Evolutionary conservation across 306 rosid species (phyloP).

Genomic region (Mimosa bimucronata): DNA sequence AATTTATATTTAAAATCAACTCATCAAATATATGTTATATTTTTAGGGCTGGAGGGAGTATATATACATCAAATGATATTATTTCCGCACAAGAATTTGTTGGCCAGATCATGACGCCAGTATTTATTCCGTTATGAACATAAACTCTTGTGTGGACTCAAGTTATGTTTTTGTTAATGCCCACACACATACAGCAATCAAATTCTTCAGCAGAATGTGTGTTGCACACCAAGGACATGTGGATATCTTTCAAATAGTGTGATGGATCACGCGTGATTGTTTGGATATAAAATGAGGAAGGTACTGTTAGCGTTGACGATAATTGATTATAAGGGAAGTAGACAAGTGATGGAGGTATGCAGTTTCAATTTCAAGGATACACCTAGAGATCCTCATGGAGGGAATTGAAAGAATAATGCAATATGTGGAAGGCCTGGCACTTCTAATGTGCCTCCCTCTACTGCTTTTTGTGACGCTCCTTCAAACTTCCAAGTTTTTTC

Average conservation of each 20-base stretch:
- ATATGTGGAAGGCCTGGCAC: too few species aligned
- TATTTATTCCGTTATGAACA: neutral
- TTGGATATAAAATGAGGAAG: neutral
- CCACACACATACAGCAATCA: neutral
- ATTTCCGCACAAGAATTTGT: neutral
- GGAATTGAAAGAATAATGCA: too few species aligned
- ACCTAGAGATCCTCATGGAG: too few species aligned
- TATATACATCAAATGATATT: neutral
- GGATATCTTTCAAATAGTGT: neutral
- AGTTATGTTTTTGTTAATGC: neutral
- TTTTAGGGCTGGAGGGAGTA: too few species aligned
- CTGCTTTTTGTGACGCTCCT: too few species aligned
- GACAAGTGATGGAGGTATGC: neutral
- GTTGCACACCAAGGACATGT: neutral
- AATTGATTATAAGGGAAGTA: neutral
- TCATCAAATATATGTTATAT: too few species aligned
- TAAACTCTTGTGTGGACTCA: neutral
- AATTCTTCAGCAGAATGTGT: neutral
- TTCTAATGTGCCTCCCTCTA: too few species aligned
- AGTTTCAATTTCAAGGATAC: neutral
- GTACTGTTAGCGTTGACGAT: neutral
- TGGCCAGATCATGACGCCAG: neutral
- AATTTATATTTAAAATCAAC: too few species aligned
- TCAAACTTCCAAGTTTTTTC: too few species aligned
- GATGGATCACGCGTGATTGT: neutral